A percentile compares a stretch with the other conserved stretches of the same genome.
Evolutionary conservation across 306 rosid genomes (phyloP).

Genomic region (Rosa multiflora): DNA sequence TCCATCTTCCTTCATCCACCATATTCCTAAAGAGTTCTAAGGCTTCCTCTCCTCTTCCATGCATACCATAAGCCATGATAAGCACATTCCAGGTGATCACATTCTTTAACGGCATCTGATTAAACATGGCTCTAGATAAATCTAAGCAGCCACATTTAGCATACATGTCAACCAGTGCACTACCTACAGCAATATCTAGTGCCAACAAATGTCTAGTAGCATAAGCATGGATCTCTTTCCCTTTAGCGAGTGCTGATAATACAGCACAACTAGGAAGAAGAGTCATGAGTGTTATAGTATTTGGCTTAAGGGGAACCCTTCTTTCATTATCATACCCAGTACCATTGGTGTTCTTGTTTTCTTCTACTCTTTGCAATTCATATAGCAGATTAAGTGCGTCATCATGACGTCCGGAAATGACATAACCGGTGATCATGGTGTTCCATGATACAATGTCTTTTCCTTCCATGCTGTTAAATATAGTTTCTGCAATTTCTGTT

Average conservation of each 20-base stretch:
- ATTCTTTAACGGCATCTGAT: conserved; percentile 66
- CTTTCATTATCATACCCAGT: conserved; percentile 34
- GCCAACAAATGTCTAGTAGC: conserved; percentile 59
- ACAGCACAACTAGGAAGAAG: conserved; percentile 83
- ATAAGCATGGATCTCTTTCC: conserved; percentile 80
- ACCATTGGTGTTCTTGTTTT: not conserved
- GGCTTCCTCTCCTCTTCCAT: conserved; percentile 74
- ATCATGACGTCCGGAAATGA: conserved; percentile 51
- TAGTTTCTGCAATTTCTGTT: conserved; percentile 43
- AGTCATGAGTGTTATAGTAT: conserved; percentile 80
- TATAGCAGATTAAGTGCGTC: conserved; percentile 62
- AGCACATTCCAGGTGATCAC: conserved; percentile 83
- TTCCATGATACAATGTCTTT: conserved; percentile 84
- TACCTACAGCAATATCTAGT: conserved; percentile 74
- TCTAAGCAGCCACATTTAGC: conserved; percentile 84
- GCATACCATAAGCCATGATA: conserved; percentile 90
- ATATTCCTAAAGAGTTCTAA: conserved; percentile 56
- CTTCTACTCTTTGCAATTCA: conserved; percentile 50
- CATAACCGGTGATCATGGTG: conserved; percentile 80
- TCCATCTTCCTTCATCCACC: conserved; percentile 44
- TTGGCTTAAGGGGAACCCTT: conserved; percentile 48
- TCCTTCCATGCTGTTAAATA: conserved; percentile 50
- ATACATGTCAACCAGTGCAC: conserved; percentile 86
- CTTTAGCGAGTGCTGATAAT: conserved; percentile 65
- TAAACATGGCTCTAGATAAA: conserved; percentile 53